A percentile compares a stretch with the other conserved stretches of the same genome.
These are phyloP conservation scores for Colletotrichum lini DNA, from an alignment of 2,329 filamentous ascomycete species.

Conservation along the genomic window DNA sequence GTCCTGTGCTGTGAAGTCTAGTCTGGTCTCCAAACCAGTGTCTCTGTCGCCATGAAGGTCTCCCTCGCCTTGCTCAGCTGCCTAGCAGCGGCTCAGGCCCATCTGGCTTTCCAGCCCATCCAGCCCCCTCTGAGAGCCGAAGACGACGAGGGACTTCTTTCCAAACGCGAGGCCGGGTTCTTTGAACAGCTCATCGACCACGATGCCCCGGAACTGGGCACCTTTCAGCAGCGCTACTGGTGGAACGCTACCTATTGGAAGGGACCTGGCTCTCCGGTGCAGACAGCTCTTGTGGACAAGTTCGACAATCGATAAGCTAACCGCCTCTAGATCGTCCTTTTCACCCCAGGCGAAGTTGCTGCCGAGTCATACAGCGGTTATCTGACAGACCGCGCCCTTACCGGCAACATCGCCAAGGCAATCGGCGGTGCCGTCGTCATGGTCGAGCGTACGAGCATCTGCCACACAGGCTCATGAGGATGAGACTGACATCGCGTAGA, in stretches of 20 bases:
- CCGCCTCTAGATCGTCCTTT: slow-evolving; percentile 58
- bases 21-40: not conserved
- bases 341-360: slow-evolving; percentile 67
- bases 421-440: slow-evolving; percentile 68
- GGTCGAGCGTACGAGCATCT: slow-evolving; percentile 62
- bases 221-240: slow-evolving; percentile 63
- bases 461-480: slow-evolving; percentile 13
- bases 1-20: slow-evolving; percentile 6
- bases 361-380: slow-evolving; percentile 64
- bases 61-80: slow-evolving; percentile 31
- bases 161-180: slow-evolving; percentile 27
- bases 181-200: slow-evolving; percentile 74
- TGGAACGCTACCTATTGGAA: slow-evolving; percentile 66
- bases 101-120: slow-evolving; percentile 26
- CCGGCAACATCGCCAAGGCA: slow-evolving; percentile 65
- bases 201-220: slow-evolving; percentile 61
- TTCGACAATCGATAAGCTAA: slow-evolving; percentile 7
- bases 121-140: slow-evolving; percentile 31
- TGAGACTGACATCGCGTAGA: slow-evolving; percentile 51
- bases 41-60: slow-evolving; percentile 32
- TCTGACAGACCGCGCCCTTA: slow-evolving; percentile 63
- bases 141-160: slow-evolving; percentile 6
- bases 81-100: slow-evolving; percentile 23
- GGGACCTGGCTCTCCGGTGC: slow-evolving; percentile 68
- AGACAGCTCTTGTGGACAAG: slow-evolving; percentile 35